Base-by-base conservation (phyloP, 768 basidiomycete genomes). In the Russula ochroleuca region DNA sequence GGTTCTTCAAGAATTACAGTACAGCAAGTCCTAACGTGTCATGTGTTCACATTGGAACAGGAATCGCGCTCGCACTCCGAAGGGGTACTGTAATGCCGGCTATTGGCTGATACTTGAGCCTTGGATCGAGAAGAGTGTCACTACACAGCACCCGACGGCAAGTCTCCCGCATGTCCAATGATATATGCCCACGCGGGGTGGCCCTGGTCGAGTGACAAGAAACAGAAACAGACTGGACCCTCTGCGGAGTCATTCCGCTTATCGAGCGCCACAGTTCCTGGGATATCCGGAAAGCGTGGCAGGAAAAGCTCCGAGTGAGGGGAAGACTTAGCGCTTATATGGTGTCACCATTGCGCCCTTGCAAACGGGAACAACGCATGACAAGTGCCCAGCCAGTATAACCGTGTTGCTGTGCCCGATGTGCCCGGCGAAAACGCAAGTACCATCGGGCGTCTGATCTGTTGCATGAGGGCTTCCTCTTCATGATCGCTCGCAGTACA, bases 121-220 rank as follows among this genome's bases (percentile, higher is more conserved):
- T 43, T 45, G 43, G 8, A n/a, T n/a, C 2, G n/a, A 17, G 19
- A 43, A 17, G 19, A 4, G 40, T 41, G n/a, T 11, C n/a, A n/a
- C 21, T 55, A 21, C 17, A 6, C 55, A 14, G 11, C 43, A 9
- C 9, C 50, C 23, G 14, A 31, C 11, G 17, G 55, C 15, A 35
- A 33, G 38, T 48, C 47, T 48, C 48, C 38, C 21, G 28, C 31
- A 28, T 45, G 35, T 7, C 57, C 62, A 63, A 63, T 58, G 14
- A 52, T 13, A 53, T 53, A 10, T 47, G 0, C 3, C 11, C 45
- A 47, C 45, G 45, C 45, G 45, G 45, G 9, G 45, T 21, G 21
- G 45, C 21, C 9, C 21, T 2, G 21, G 33, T 8, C 35, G 13
- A 35, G 19, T 37, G 19, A 11, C 51, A 15, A 19, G 19, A 17